Evolutionary conservation across 495 filamentous ascomycete genomes (phyloP), one percentile per base, ranked within the genome.

Genomic region (Podospora appendiculata): DNA sequence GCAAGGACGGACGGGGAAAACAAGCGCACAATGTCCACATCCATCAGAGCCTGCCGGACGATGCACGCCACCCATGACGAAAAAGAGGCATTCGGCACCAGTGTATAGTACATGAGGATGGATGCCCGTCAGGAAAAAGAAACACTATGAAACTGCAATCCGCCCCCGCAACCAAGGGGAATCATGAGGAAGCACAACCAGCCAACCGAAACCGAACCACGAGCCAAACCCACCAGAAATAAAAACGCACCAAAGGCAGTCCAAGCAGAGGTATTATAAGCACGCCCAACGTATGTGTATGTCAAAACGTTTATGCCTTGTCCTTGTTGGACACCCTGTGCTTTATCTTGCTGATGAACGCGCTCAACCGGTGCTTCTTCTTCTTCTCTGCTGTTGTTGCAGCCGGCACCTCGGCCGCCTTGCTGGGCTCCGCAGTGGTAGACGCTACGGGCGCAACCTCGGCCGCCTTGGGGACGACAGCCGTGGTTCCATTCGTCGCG

Each of bases 301-400:
- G 18, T 18, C 11, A 19, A 25, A 46, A 46, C 9, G 48, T 41
- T 45, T 41, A 56, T 8, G 52, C 50, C 56, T 65, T 65, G 44
- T 64, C 53, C 60, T 67, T 68, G 54, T 49, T 39, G 41, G 62
- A 54, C 32, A 84, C 59, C 68, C 75, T 84, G 47, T 74, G 73
- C 73, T 81, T 84, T 43, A 86, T 48, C 63, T 75, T 79, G 56
- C 70, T 73, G 50, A 85, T 76, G 53, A 86, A 68, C 55, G 74
- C 70, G 48, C 66, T 75, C 50, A 82, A 58, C 61, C 83, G 78
- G 65, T 78, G 74, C 74, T 78, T 84, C 76, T 78, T 80, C 66
- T 78, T 77, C 60, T 66, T 71, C 50, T 74, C 67, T 48, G 67
- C 50, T 44, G 61, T 42, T 40, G 51, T 61, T 35, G 56, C 60